Conservation (phyloP, 1,284 basidiomycete species). For the Ustilago cynodontis region DNA sequence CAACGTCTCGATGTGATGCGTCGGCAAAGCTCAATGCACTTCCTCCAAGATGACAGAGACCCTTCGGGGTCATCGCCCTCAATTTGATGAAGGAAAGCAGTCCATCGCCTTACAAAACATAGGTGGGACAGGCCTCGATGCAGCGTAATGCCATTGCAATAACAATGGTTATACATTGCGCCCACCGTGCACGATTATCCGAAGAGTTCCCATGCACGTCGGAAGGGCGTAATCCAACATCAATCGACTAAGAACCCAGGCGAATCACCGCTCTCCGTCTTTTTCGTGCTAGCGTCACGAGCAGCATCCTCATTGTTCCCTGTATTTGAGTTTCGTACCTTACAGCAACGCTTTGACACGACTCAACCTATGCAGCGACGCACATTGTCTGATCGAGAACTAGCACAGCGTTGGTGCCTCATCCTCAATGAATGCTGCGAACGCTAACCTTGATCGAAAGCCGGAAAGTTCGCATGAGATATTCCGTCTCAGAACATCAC, state of each 20-base stretch:
- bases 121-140: background rate
- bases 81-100: background rate
- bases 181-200: background rate
- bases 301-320: background rate
- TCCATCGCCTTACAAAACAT: background rate
- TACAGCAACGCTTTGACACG: background rate
- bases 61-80: no score
- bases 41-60: no score
- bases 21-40: no score
- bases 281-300: background rate
- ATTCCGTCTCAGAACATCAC: background rate
- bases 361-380: no score
- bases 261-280: background rate
- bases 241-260: background rate
- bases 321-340: background rate
- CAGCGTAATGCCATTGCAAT: no score
- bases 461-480: background rate
- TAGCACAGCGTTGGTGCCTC: background rate
- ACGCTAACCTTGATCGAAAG: conserved; percentile 1
- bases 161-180: background rate
- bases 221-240: background rate
- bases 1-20: no score
- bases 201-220: background rate
- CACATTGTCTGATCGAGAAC: no score
- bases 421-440: background rate